Base-by-base conservation (phyloP, 148 eudicot genomes). In the Agrostemma githago region DNA sequence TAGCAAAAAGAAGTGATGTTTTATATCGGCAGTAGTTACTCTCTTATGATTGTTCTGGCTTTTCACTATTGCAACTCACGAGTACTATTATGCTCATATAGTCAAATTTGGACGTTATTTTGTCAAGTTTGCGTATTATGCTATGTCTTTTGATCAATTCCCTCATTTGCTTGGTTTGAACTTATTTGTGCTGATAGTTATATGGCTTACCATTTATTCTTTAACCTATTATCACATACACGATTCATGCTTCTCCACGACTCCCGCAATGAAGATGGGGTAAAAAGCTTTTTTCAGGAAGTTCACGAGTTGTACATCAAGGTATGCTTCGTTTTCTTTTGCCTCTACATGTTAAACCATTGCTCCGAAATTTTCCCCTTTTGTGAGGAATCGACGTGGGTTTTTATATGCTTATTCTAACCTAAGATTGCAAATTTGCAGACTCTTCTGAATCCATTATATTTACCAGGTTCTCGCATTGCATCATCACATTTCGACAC, bases 281-380 rank as follows among this genome's bases (percentile, higher is more conserved):
- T 95, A 80, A 95, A 90, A 82, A 90, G 96, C 83, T 92, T 95
- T 86, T 95, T 92, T 84, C 99, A 92, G 74, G 99, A 95, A 82
- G 96, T 95, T 78, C 99, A 95, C 74, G 99, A 95, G 81, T 78
- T 95, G 57, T 95, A 95, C 80, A 92, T 89, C 78, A 95, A 95
- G 97, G 98, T 86, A 79, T 79, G 81, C 61, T 74, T 26, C 62
- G 42, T n/a, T 60, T 77, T 74, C 60, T 70, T 41, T 41, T 42
- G 38, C 38, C 39, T 74, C 43, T 70, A 21, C 68, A 38, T 43
- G 16, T 16, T 76, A 21, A 46, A 62, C 21, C 70, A 59, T 48
- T 63, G 72, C 73, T 71, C 41, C 68, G 21, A 58, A 12, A 38
- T 68, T 58, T 60, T 19, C 57, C 5, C 0, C 48, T 9, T 41